Percentiles rank a stretch among this genome's conserved stretches.
phyloP scores from a whole-genome alignment of 495 filamentous ascomycete species.

The Aspergillus biplanus region DNA sequence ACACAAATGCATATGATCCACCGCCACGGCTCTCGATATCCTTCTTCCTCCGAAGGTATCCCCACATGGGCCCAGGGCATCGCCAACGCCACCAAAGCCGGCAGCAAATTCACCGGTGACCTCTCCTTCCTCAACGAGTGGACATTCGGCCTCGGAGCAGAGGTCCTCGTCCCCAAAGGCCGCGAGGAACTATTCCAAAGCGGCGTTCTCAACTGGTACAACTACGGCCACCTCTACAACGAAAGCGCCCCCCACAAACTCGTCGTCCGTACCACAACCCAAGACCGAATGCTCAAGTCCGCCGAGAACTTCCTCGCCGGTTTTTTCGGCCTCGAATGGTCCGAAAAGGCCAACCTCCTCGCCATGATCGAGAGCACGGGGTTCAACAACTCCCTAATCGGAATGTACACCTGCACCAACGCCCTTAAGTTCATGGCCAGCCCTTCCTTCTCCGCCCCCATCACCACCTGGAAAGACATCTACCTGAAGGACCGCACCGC shows the following conservation, averaged over 20 bases:
- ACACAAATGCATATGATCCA: slow-evolving; percentile 55
- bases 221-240: slow-evolving; percentile 64
- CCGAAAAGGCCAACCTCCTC: slow-evolving; percentile 56
- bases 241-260: slow-evolving; percentile 56
- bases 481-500: slow-evolving; percentile 55
- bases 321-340: slow-evolving; percentile 65
- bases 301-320: slow-evolving; percentile 55
- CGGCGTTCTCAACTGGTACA: slow-evolving; percentile 59
- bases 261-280: slow-evolving; percentile 62
- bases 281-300: slow-evolving; percentile 54
- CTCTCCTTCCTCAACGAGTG: slow-evolving; percentile 55
- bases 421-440: slow-evolving; percentile 25
- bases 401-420: slow-evolving; percentile 39
- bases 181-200: slow-evolving; percentile 55
- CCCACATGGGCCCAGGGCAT: slow-evolving; percentile 37
- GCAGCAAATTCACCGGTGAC: slow-evolving; percentile 45
- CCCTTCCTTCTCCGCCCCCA: slow-evolving; percentile 11
- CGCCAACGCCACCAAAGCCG: slow-evolving; percentile 30
- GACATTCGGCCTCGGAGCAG: slow-evolving; percentile 47
- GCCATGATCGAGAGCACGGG: slow-evolving; percentile 46
- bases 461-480: slow-evolving; percentile 39
- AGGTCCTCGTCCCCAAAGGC: slow-evolving; percentile 57
- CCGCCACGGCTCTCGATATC: slow-evolving; percentile 49
- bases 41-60: slow-evolving; percentile 31
- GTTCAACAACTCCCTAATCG: slow-evolving; percentile 29